Percentiles rank a stretch among this genome's conserved stretches.
Evolutionary conservation across 305 asterid species (phyloP).

Genomic region (Fraxinus velutina): DNA sequence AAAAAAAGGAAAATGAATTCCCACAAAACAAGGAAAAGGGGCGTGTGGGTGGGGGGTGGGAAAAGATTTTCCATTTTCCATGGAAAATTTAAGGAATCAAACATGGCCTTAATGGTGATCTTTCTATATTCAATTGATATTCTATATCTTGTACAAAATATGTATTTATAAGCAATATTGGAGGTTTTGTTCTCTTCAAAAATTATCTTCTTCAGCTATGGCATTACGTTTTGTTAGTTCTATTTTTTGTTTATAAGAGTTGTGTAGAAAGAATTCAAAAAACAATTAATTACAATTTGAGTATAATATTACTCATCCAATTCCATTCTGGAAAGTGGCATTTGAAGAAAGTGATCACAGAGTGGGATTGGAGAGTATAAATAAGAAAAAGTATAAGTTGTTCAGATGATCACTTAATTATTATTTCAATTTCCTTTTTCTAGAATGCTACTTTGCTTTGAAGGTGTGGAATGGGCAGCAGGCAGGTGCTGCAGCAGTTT

Average conservation of each 20-base stretch:
- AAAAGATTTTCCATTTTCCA: too few relatives aligned
- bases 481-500: constrained; percentile 86
- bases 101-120: not conserved
- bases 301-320: not conserved
- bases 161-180: not conserved
- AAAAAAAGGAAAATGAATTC: too few relatives aligned
- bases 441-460: constrained; percentile 81
- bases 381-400: not conserved
- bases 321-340: not conserved
- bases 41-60: too few relatives aligned
- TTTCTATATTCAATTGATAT: not conserved
- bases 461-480: constrained; percentile 84
- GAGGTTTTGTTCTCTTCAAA: not conserved
- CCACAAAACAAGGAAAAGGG: too few relatives aligned
- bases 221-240: not conserved
- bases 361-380: not conserved
- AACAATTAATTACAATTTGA: not conserved
- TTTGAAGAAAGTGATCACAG: not conserved
- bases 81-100: too few relatives aligned
- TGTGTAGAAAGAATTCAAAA: not conserved
- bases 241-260: not conserved
- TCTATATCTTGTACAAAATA: not conserved
- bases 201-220: not conserved
- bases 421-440: not conserved
- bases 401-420: not conserved